Evolutionary conservation across 2,329 filamentous ascomycete species (phyloP), one percentile per base, ranked within the genome.

Genomic region (Penicillium sp.): DNA sequence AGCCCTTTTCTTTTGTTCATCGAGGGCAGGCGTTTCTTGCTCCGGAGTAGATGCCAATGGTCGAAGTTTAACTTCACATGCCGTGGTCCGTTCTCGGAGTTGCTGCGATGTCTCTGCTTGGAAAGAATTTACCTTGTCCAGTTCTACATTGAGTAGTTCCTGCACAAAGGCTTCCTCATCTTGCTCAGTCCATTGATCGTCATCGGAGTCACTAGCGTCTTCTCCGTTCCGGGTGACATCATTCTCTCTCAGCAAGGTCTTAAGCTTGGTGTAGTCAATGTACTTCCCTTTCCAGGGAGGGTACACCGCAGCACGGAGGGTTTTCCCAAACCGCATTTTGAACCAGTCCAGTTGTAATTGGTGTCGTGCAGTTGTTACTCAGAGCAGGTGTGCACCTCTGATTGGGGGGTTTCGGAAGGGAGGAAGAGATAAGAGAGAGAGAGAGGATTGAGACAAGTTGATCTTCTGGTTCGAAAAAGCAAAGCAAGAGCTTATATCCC

Each of bases 91-190:
- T 56, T 96, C 90, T 71, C 88, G 88, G 65, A 99, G 84, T 77
- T 89, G 88, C 71, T 90, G 84, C 67, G 91, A 87, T n/a, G 86
- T 91, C 65, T 90, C 83, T 62, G 88, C 84, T 77, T 97, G 94
- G 78, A 97, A 97, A 53, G 84, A 80, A 72, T 93, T 89, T 61
- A 97, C 93, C 79, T 97, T 97, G 70, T 97, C 93, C 64, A 99
- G 83, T 80, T 99, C 91, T 29, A 90, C 87, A 72, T 96, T 97
- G 76, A 97, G 88, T 65, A 97, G 84, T 80, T 97, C 93, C 73
- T 97, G 91, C 71, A 93, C 94, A 77, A 99, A 99, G 37, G 84
- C 85, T 71, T 89, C 90, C 81, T 97, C 94, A 73, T 99, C 94
- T 47, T 93, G 87, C 69, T 96, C 92, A 27, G 93, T 96, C 94